Conservation (phyloP, 352 stramenopile genomes). For the Aphanomyces astaci region DNA sequence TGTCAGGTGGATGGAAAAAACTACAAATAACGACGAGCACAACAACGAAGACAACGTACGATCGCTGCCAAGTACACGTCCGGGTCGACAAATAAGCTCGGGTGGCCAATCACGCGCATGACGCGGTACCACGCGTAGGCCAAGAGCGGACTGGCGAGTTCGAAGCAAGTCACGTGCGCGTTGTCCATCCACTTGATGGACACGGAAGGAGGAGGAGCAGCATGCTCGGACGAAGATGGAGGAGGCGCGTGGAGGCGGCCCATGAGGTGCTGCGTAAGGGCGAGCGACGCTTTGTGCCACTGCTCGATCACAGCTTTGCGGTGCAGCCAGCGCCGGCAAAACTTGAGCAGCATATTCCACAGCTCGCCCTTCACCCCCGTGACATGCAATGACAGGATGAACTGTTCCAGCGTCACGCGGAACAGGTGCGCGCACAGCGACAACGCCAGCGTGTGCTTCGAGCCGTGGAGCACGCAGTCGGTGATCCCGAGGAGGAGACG, state of each 20-base stretch:
- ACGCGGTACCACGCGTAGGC: constrained; percentile 80
- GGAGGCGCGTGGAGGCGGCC: constrained; percentile 50
- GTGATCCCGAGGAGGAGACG: constrained; percentile 64
- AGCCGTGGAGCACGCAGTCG: constrained; percentile 66
- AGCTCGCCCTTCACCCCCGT: constrained; percentile 65
- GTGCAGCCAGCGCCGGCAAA: constrained; percentile 80
- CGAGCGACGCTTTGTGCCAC: constrained; percentile 70
- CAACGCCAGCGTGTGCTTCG: constrained; percentile 62
- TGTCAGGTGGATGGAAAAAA: too few species aligned
- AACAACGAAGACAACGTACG: constrained; percentile 27
- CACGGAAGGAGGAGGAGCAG: constrained; percentile 45
- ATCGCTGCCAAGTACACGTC: constrained; percentile 79
- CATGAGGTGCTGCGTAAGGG: constrained; percentile 68
- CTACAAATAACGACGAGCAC: too few species aligned
- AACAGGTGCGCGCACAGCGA: constrained; percentile 69
- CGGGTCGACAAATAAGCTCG: constrained; percentile 66
- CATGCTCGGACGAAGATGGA: constrained; percentile 26
- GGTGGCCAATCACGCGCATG: constrained; percentile 73
- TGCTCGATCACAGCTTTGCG: constrained; percentile 81
- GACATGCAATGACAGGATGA: constrained; percentile 54
- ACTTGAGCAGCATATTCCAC: constrained; percentile 78
- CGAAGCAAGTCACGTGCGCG: constrained; percentile 54
- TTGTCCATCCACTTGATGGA: constrained; percentile 69
- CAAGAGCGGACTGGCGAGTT: constrained; percentile 66
- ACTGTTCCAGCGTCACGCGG: constrained; percentile 70